Evolutionary conservation across 1,284 basidiomycete genomes (phyloP), one percentile per base, ranked within the genome.

Genomic region (Phellinidium pouzarii): DNA sequence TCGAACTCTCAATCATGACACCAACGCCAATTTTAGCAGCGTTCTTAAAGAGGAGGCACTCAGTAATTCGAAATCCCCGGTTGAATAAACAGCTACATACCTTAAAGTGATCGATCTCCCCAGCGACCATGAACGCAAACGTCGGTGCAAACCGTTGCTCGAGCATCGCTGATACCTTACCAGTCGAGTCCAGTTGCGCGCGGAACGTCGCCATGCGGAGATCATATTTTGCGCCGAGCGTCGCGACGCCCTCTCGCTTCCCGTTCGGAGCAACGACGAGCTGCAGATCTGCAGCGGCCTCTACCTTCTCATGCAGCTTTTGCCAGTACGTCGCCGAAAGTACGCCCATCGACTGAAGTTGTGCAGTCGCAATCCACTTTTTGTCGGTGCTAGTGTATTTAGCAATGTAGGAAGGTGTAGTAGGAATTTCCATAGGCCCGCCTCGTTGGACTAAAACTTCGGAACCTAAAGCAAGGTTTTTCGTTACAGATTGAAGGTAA

Each of bases 91-190:
- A 52, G 4, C 2, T 1, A 65, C 76, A 61, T 61, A 91, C 91
- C 82, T 95, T 96, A 75, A 92, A 87, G 78, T 99, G 95, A 69
- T 99, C 96, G 60, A 99, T 94, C 77, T 99, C 95, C 12, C 96
- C 95, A 14, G 91, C 83, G 58, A 99, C 84, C 61, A 95, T 73
- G 78, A 99, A 94, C 3, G 91, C 84, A 65, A 99, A 97, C 9
- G 91, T 85, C 7, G 96, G 96, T 20, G 91, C 91, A 68, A 99
- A 91, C 54, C 94, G 81, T 69, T 98, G 95, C 72, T 99, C 96
- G 44, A 99, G 81, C 62, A 96, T 72, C 59, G 93, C 93, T 49
- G 92, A 90, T 45, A 99, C 87, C 72, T 99, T 99, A 53, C 94
- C 93, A 34, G 84, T 87, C 48, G 87, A 91, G 67, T 97, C 94